A percentile compares a stretch with the other conserved stretches of the same genome.
Conservation (phyloP, 768 basidiomycete genomes). For the Hydnum rufescens region DNA sequence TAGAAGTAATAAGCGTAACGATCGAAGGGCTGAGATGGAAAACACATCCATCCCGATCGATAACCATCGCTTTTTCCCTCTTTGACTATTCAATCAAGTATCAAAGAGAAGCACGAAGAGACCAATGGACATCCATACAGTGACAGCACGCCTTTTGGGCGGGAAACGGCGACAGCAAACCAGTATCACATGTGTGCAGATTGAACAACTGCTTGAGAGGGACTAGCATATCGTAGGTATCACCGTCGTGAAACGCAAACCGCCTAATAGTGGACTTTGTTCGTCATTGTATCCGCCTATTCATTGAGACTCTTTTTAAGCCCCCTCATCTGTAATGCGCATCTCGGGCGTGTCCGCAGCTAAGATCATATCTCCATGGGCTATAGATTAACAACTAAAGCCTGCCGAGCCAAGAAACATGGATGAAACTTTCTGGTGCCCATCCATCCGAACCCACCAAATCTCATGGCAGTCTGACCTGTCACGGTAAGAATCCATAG, state of each 20-base stretch:
- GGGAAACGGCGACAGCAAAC: conserved; percentile 97
- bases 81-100: conserved; percentile 46
- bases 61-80: conserved; percentile 86
- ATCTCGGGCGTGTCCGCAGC: conserved; percentile 59
- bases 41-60: conserved; percentile 72
- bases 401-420: conserved; percentile 18
- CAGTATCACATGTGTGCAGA: conserved; percentile 81
- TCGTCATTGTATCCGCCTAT: conserved; percentile 48
- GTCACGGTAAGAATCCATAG: conserved; percentile 97
- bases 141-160: conserved; percentile 96
- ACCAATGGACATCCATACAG: conserved; percentile 31
- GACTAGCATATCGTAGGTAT: conserved; percentile 72
- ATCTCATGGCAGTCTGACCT: conserved; percentile 94
- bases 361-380: conserved; percentile 95
- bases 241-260: conserved; percentile 92
- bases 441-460: conserved; percentile 27
- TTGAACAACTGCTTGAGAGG: conserved; percentile 74
- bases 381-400: conserved; percentile 84
- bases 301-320: conserved; percentile 80
- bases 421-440: background rate
- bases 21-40: background rate
- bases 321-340: conserved; percentile 73
- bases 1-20: background rate
- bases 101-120: conserved; percentile 2
- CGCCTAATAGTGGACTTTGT: conserved; percentile 30